A percentile compares a stretch with the other conserved stretches of the same genome.
These are phyloP conservation scores for Teunomyces cretensis DNA, from an alignment of 805 yeast species.

Conservation along the genomic window DNA sequence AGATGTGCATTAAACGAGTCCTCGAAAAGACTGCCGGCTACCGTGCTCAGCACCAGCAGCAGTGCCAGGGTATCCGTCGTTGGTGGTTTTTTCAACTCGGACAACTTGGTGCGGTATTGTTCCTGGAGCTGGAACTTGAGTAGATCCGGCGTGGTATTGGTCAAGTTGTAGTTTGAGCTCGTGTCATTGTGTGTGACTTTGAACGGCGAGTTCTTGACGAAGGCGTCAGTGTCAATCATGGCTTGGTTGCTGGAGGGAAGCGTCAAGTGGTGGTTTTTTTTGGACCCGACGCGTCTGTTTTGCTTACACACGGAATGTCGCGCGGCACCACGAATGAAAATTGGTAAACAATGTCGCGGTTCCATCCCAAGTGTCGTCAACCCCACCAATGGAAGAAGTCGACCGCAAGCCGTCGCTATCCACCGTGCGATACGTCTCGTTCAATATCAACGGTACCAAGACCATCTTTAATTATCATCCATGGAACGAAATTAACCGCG, in stretches of 20 bases:
- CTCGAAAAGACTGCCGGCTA: slow-evolving; percentile 23
- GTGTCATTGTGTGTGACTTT: slow-evolving; percentile 25
- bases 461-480: slow-evolving; percentile 83
- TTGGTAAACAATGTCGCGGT: background rate
- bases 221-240: slow-evolving; percentile 38
- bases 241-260: background rate
- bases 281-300: background rate
- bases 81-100: slow-evolving; percentile 10
- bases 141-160: slow-evolving; percentile 43
- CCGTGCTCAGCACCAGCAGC: slow-evolving; percentile 3
- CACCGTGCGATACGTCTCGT: slow-evolving; percentile 55
- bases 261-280: background rate
- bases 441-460: slow-evolving; percentile 82
- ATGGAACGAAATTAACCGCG: slow-evolving; percentile 56
- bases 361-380: background rate
- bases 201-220: slow-evolving; percentile 39
- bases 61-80: slow-evolving; percentile 1
- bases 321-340: background rate
- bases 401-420: background rate
- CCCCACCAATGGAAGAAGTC: too few species aligned
- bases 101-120: slow-evolving; percentile 28
- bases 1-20: slow-evolving; percentile 35
- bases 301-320: background rate
- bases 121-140: slow-evolving; percentile 45
- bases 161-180: slow-evolving; percentile 27